phyloP scores from a whole-genome alignment of 2,329 filamentous ascomycete genomes.

The Fulvia fulva region DNA sequence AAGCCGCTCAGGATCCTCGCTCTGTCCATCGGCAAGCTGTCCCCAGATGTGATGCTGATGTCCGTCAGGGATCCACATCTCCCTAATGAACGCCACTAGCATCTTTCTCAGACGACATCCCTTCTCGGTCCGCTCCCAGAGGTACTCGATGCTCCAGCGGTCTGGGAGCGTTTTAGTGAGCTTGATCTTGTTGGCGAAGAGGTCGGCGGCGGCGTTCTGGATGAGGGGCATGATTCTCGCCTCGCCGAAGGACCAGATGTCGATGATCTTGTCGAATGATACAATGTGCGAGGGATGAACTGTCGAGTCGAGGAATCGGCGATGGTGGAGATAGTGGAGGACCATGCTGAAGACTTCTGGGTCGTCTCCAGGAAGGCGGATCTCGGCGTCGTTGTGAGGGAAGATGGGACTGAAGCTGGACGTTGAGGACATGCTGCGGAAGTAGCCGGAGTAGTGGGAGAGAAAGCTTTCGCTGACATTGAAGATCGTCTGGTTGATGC shows the following conservation, averaged over 20 bases:
- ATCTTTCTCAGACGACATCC: slow-evolving; percentile 9
- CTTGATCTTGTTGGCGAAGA: slow-evolving; percentile 10
- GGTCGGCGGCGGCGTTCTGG: slow-evolving; percentile 14
- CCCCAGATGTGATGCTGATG: slow-evolving; percentile 8
- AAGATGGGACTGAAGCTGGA: neutral
- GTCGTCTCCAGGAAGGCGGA: slow-evolving; percentile 12
- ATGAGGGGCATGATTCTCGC: slow-evolving; percentile 13
- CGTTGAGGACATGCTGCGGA: neutral
- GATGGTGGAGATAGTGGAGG: slow-evolving; percentile 4
- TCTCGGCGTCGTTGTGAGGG: neutral
- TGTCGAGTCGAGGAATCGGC: slow-evolving; percentile 4
- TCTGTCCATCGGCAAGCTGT: slow-evolving; percentile 6
- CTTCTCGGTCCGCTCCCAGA: slow-evolving; percentile 10
- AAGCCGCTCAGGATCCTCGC: slow-evolving; percentile 5
- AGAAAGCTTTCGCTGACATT: neutral
- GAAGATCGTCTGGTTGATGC: neutral
- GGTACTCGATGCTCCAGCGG: slow-evolving; percentile 9
- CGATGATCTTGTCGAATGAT: slow-evolving; percentile 14
- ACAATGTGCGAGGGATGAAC: slow-evolving; percentile 2
- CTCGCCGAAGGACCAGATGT: slow-evolving; percentile 12
- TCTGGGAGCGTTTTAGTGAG: slow-evolving; percentile 9
- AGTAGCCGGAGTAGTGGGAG: slow-evolving; percentile 2
- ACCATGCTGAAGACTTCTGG: slow-evolving; percentile 11
- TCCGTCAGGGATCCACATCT: slow-evolving; percentile 10
- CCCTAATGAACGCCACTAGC: slow-evolving; percentile 13